These are phyloP conservation scores for Dictyostelium intermedium DNA, from an alignment of 78 protist genomes.

Conservation along the genomic window DNA sequence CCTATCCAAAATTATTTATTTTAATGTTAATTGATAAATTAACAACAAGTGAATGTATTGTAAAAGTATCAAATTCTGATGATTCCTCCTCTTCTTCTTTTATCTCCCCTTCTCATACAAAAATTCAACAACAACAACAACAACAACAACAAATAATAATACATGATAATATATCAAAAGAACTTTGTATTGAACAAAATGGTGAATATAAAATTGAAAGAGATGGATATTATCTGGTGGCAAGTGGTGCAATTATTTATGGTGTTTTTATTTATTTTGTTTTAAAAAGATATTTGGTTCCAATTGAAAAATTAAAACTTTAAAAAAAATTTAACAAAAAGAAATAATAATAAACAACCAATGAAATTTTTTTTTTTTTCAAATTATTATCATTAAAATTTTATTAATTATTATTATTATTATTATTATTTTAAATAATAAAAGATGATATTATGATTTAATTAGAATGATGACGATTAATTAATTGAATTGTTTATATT, in stretches of 20 bases:
- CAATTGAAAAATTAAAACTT: constrained; percentile 43
- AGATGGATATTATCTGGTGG: constrained; percentile 59
- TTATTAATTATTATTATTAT: too few species aligned
- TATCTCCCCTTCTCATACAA: background rate
- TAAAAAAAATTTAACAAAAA: background rate
- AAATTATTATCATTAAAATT: too few species aligned
- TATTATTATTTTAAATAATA: too few species aligned
- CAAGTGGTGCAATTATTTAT: constrained; percentile 11
- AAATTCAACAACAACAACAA: background rate
- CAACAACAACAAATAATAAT: background rate
- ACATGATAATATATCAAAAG: constrained; percentile 7
- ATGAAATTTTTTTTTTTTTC: too few species aligned
- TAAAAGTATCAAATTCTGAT: background rate
- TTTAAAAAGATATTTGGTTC: constrained; percentile 13
- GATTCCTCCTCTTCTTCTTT: background rate
- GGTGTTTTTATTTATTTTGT: constrained; percentile 41
- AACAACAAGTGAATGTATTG: constrained; percentile 23
- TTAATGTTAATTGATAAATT: constrained; percentile 29
- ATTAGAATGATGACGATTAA: background rate
- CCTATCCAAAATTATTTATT: constrained; percentile 78
- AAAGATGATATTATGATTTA: background rate
- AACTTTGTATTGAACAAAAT: constrained; percentile 15
- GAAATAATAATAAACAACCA: background rate
- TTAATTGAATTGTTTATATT: background rate
- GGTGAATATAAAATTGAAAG: background rate